Evolutionary conservation across 2,329 filamentous ascomycete genomes (phyloP), one percentile per base, ranked within the genome.

Genomic region (Pseudocercospora pini-densiflorae): DNA sequence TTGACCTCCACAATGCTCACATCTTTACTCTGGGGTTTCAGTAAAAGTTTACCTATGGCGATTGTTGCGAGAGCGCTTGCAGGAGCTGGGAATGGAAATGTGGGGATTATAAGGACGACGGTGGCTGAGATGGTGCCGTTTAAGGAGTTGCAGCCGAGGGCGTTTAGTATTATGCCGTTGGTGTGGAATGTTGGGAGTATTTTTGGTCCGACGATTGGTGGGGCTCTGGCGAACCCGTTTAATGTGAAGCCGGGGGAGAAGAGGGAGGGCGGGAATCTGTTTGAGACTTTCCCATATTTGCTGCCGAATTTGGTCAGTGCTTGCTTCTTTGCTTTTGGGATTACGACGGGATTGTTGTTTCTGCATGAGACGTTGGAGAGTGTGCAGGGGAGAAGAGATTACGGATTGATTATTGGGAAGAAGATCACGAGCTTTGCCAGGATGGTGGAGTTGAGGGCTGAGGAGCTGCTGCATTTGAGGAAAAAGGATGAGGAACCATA

Each of bases 101-200:
- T 84, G 10, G 82, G 95, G 1, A 97, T 97, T 68, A 90, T 97
- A 69, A 84, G 94, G 70, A 78, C 77, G 14, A 93, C 95, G 82
- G 93, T 97, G 1, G 94, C 94, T 0, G 94, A 97, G 78, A 89
- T 97, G 85, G 93, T 97, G 1, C 92, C 93, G 0, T 89, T 95
- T 77, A 93, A 87, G 77, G 91, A 93, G 75, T 83, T 97, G 6
- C 94, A 97, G 75, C 94, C 94, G 0, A 85, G 89, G 61, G 95
- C 95, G 0, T 98, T 98, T 78, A 93, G 90, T 70, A 84, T 98
- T 54, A 97, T 98, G 94, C 94, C 94, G 3, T 81, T 98, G 16
- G 92, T 91, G 1, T 98, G 93, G 91, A 93, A 90, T 10, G 82
- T 97, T 61, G 94, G 94, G 0, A 91, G 89, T 40, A 92, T 97